A percentile compares a stretch with the other conserved stretches of the same genome.
These are phyloP conservation scores for Cocos nucifera DNA, from an alignment of 176 grass and related monocot genomes.

Conservation along the genomic window DNA sequence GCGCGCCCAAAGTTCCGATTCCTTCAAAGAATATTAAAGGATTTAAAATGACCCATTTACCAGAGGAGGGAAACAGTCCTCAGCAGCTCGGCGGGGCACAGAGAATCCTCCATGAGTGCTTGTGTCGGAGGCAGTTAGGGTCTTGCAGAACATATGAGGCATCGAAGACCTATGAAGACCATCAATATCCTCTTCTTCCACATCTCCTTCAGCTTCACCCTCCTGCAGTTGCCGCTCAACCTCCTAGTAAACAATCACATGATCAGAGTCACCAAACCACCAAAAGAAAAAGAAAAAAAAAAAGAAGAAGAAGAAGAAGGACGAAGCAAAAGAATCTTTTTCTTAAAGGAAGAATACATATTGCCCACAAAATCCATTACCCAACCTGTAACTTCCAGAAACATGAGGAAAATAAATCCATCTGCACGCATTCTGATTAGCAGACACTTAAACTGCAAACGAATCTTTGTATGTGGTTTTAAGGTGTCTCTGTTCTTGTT, in stretches of 20 bases:
- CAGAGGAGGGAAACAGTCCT: conserved; percentile 90
- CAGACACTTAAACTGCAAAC: no score
- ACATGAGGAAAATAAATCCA: no score
- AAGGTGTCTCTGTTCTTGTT: no score
- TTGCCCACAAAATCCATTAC: no score
- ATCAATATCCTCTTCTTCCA: conserved; percentile 40
- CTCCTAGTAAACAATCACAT: conserved; percentile 29
- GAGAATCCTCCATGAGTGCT: conserved; percentile 98
- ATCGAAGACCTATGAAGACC: conserved; percentile 44
- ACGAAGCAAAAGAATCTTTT: neutral
- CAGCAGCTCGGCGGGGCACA: conserved; percentile 92
- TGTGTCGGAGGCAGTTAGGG: conserved; percentile 91
- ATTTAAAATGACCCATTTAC: conserved; percentile 21
- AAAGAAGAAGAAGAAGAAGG: no score
- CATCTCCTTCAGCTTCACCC: conserved; percentile 36
- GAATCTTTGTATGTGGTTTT: no score
- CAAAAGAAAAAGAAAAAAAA: neutral
- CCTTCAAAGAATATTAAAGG: neutral
- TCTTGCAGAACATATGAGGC: conserved; percentile 99
- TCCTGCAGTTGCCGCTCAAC: conserved; percentile 33
- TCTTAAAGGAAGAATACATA: no score
- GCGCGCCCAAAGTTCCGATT: neutral
- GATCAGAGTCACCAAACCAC: neutral
- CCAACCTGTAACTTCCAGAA: no score
- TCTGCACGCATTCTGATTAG: no score